These are phyloP conservation scores for Sonneratia alba DNA, from an alignment of 345 rosid genomes.

Conservation along the genomic window DNA sequence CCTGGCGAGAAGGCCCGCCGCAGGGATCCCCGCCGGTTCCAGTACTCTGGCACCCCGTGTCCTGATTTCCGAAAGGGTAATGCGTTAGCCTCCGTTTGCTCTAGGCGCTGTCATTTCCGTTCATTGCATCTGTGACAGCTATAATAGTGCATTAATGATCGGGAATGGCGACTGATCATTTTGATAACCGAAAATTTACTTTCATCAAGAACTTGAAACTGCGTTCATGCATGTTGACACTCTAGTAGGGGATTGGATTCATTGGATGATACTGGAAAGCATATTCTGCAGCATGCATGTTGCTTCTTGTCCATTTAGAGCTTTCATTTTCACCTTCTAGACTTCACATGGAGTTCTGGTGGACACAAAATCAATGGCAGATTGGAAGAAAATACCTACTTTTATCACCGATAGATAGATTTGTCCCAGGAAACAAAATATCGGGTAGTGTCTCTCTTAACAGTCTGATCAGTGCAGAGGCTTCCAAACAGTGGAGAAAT, in stretches of 20 bases:
- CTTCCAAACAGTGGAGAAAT: neutral
- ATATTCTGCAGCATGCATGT: neutral
- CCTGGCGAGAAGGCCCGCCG: slow-evolving; percentile 23
- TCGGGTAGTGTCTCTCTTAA: too few relatives aligned
- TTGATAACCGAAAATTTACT: neutral
- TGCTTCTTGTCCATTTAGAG: neutral
- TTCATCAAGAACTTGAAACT: too few relatives aligned
- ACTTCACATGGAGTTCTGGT: neutral
- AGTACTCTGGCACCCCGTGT: slow-evolving; percentile 16
- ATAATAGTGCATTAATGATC: too few relatives aligned
- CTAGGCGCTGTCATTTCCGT: neutral
- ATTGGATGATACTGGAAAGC: neutral
- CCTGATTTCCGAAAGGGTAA: slow-evolving; percentile 28
- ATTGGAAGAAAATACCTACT: neutral
- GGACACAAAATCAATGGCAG: neutral
- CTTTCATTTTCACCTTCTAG: neutral
- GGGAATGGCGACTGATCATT: neutral
- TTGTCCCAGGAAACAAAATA: neutral
- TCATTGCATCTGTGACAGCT: too few relatives aligned
- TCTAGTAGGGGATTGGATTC: neutral
- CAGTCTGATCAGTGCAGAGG: neutral
- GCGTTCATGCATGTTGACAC: neutral
- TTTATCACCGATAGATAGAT: too few relatives aligned
- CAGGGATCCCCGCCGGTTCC: slow-evolving; percentile 18
- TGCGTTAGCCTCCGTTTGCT: slow-evolving; percentile 12